Conservation (phyloP, 2,329 filamentous ascomycete species). For the Hirsutella rhossiliensis region DNA sequence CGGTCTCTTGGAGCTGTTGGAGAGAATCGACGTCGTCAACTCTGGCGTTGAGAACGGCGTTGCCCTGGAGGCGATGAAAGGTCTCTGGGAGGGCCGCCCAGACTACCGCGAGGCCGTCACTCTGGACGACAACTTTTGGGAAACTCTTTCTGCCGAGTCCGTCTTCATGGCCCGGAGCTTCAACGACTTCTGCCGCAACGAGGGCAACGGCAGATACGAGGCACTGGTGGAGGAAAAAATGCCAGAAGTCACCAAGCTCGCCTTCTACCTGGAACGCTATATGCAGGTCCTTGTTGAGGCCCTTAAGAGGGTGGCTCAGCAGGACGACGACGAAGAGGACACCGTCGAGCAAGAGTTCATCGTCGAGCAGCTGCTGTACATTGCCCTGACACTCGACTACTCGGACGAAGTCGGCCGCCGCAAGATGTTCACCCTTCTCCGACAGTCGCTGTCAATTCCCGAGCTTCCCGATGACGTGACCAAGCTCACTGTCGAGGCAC, state of each 20-base stretch:
- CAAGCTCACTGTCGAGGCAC: conserved; percentile 69
- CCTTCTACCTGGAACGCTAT: conserved; percentile 75
- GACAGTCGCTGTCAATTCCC: conserved; percentile 73
- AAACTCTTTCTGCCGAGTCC: conserved; percentile 70
- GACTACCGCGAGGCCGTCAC: conserved; percentile 63
- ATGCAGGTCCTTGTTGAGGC: conserved; percentile 56
- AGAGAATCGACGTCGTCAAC: conserved; percentile 87
- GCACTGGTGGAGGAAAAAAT: conserved; percentile 80
- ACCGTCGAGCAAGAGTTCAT: conserved; percentile 89
- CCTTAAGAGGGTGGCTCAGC: conserved; percentile 43
- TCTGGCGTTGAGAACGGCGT: conserved; percentile 84
- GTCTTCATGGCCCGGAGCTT: conserved; percentile 86
- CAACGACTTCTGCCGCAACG: conserved; percentile 78
- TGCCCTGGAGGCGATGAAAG: conserved; percentile 84
- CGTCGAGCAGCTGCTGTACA: conserved; percentile 87
- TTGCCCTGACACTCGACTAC: conserved; percentile 86
- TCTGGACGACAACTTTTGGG: conserved; percentile 69
- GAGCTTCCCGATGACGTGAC: conserved; percentile 89
- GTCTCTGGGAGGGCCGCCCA: conserved; percentile 88
- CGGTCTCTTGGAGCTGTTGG: conserved; percentile 79
- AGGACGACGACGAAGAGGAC: conserved; percentile 56
- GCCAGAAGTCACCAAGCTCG: conserved; percentile 85
- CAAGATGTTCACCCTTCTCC: conserved; percentile 88
- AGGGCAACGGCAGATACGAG: conserved; percentile 63
- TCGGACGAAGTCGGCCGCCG: conserved; percentile 92